phyloP scores from a whole-genome alignment of 306 rosid species.

The Citrullus colocynthis region DNA sequence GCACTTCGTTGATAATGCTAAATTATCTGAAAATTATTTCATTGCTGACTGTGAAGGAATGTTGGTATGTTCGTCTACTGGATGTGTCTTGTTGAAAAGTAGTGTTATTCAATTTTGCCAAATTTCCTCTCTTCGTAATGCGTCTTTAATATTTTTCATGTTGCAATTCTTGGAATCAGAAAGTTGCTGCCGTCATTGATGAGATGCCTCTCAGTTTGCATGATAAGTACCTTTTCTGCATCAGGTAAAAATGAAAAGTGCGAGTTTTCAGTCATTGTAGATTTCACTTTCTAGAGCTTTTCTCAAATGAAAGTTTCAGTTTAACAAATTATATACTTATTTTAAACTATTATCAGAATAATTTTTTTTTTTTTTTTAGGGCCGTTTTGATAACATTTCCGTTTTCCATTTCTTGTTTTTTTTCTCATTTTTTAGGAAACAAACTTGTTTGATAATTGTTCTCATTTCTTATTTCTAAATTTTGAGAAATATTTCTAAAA shows the following conservation, averaged over 20 bases:
- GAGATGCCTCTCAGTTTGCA: conserved; percentile 62
- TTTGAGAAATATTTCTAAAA: no score
- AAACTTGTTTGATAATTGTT: no score
- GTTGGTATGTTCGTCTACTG: conserved; percentile 46
- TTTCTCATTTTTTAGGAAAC: no score
- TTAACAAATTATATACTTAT: neutral
- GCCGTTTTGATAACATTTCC: no score
- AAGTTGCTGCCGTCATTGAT: conserved; percentile 73
- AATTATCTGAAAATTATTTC: conserved; percentile 70
- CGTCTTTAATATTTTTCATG: neutral
- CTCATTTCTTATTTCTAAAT: no score
- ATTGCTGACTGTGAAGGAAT: conserved; percentile 58
- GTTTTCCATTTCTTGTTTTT: no score
- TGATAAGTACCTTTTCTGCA: conserved; percentile 76
- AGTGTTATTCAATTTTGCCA: neutral
- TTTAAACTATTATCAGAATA: neutral
- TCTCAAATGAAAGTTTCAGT: conserved; percentile 5
- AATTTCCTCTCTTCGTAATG: conserved; percentile 8
- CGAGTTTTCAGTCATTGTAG: neutral
- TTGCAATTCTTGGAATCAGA: conserved; percentile 31
- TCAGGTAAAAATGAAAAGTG: conserved; percentile 37
- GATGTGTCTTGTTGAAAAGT: conserved; percentile 9
- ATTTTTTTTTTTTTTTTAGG: neutral
- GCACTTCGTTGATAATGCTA: conserved; percentile 76
- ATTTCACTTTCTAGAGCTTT: neutral